Percentiles rank a stretch among this genome's conserved stretches.
Conservation (phyloP, 2,329 filamentous ascomycete species). For the Cylindrodendrum hubeiense region DNA sequence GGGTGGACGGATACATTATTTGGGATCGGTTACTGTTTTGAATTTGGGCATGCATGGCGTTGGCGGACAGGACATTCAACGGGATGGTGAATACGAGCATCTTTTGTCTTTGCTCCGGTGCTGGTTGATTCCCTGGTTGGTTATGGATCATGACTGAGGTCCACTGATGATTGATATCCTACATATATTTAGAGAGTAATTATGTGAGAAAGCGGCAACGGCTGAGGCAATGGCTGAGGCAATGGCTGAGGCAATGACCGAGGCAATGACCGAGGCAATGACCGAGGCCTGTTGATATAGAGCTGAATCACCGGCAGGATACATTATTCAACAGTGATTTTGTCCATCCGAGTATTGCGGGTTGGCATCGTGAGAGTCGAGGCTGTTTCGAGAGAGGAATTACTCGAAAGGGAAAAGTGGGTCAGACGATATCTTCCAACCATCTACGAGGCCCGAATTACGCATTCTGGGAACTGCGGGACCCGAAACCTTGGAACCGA, state of each 20-base stretch:
- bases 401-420: slow-evolving; percentile 11
- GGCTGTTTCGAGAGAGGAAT: neutral
- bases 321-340: neutral
- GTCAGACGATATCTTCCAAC: neutral
- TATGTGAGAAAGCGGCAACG: neutral
- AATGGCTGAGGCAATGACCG: too few species aligned
- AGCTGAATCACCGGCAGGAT: neutral
- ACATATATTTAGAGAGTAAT: neutral
- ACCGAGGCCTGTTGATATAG: neutral
- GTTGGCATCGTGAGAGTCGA: neutral
- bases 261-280: neutral
- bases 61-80: neutral
- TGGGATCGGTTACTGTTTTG: neutral
- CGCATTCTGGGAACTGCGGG: neutral
- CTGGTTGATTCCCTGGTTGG: neutral
- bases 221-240: too few species aligned
- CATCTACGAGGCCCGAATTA: slow-evolving; percentile 7
- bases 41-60: slow-evolving; percentile 17
- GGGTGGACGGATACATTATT: neutral
- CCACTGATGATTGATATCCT: slow-evolving; percentile 1
- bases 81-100: slow-evolving; percentile 1
- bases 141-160: slow-evolving; percentile 20
- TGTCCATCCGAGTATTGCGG: neutral
- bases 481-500: neutral
- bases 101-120: neutral